These are phyloP conservation scores for Rhizoclosmatium globosum DNA, from an alignment of 192 early-diverging fungal genomes.

Conservation along the genomic window DNA sequence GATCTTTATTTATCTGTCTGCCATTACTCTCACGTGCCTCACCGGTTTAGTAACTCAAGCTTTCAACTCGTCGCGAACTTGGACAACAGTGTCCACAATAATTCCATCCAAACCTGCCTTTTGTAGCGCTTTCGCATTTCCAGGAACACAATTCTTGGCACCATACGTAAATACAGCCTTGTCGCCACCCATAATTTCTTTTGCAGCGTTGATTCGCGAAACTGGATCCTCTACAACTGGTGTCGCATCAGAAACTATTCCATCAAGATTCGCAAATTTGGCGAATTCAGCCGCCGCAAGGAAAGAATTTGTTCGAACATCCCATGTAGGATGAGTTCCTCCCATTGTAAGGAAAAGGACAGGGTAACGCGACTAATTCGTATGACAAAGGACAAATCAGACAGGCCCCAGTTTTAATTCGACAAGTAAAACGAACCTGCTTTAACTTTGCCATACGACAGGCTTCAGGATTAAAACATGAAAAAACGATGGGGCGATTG, in stretches of 20 bases:
- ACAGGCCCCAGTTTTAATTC: background rate
- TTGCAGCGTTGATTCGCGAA: constrained; percentile 1
- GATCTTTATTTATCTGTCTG: no score
- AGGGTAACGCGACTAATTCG: constrained; percentile 74
- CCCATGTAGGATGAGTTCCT: constrained; percentile 75
- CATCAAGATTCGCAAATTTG: constrained; percentile 72
- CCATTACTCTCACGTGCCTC: no score
- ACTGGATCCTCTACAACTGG: constrained; percentile 18
- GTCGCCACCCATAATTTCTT: constrained; percentile 25
- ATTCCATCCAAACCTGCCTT: constrained; percentile 24
- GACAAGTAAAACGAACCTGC: constrained; percentile 52
- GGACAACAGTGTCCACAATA: constrained; percentile 30
- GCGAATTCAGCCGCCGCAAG: constrained; percentile 82
- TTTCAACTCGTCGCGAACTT: constrained; percentile 24
- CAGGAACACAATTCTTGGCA: constrained; percentile 15
- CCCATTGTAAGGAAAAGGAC: constrained; percentile 93
- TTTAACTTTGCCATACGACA: constrained; percentile 87
- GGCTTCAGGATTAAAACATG: constrained; percentile 91
- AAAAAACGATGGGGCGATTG: constrained; percentile 85
- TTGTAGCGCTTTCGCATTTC: constrained; percentile 21
- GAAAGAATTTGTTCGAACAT: constrained; percentile 83
- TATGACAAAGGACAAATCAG: background rate
- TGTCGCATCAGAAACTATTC: constrained; percentile 76
- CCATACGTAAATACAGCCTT: constrained; percentile 35
- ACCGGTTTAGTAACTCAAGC: no score